A percentile compares a stretch with the other conserved stretches of the same genome.
These are phyloP conservation scores for Leccinum rimulosum DNA, from an alignment of 768 basidiomycete genomes.

Conservation along the genomic window DNA sequence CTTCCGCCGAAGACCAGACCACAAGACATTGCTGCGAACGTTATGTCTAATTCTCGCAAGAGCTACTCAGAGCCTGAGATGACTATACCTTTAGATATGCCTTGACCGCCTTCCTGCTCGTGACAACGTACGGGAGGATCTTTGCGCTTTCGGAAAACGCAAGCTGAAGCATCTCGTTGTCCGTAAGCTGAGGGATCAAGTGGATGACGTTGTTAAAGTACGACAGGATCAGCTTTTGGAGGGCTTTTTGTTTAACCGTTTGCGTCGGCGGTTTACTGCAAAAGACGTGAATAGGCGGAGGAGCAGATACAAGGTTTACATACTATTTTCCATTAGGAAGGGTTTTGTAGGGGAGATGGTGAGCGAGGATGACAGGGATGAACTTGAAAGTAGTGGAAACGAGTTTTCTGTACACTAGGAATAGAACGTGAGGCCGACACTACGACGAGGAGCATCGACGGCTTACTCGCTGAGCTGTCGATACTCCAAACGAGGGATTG, in stretches of 20 bases:
- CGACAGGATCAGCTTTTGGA: slow-evolving; percentile 85
- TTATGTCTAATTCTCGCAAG: neutral
- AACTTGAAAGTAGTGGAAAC: slow-evolving; percentile 83
- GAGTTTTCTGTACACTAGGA: slow-evolving; percentile 89
- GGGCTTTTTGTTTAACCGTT: slow-evolving; percentile 73
- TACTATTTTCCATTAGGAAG: slow-evolving; percentile 84
- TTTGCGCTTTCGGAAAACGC: slow-evolving; percentile 85
- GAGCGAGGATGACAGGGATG: slow-evolving; percentile 83
- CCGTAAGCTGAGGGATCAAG: slow-evolving; percentile 71
- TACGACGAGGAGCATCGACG: neutral
- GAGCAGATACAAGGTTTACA: slow-evolving; percentile 26
- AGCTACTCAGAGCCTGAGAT: neutral
- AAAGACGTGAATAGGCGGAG: neutral
- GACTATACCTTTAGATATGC: slow-evolving; percentile 77
- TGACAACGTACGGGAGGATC: slow-evolving; percentile 83
- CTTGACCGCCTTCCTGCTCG: slow-evolving; percentile 81
- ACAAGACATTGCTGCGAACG: slow-evolving; percentile 68
- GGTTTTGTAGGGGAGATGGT: slow-evolving; percentile 87
- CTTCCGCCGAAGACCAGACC: slow-evolving; percentile 80
- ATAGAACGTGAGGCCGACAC: neutral
- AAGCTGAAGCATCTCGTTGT: slow-evolving; percentile 61
- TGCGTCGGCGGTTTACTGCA: slow-evolving; percentile 83
- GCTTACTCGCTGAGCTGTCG: slow-evolving; percentile 57
- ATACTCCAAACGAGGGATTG: slow-evolving; percentile 83
- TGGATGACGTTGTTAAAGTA: slow-evolving; percentile 87